A percentile compares a stretch with the other conserved stretches of the same genome.
These are phyloP conservation scores for sorghum (Sorghum bicolor) DNA, from an alignment of 176 grass and related monocot species.

Conservation along the genomic window DNA sequence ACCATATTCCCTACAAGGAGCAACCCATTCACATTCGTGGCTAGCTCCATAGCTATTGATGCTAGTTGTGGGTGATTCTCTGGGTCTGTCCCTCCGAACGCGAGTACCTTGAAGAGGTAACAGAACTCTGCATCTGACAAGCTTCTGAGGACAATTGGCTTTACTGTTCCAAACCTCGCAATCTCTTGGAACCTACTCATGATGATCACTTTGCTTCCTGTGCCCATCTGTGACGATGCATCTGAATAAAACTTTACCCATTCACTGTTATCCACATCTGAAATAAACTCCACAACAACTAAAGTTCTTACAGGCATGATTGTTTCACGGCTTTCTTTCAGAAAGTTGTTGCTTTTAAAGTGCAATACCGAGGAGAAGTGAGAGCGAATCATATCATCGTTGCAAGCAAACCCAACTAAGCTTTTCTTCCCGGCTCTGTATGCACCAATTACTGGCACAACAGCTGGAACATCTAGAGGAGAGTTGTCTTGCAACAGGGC, in stretches of 20 bases:
- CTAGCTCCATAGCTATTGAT: background rate
- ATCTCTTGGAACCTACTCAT: background rate
- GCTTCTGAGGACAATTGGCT: background rate
- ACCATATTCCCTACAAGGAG: background rate
- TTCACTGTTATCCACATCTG: background rate
- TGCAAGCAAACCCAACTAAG: background rate
- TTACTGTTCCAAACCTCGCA: background rate
- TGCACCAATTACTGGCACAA: background rate
- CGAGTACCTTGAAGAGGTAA: background rate
- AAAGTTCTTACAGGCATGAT: background rate
- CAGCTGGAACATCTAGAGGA: background rate
- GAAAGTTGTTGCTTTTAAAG: background rate
- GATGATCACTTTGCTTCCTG: conserved; percentile 6
- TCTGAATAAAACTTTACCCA: conserved; percentile 10
- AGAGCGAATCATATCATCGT: background rate
- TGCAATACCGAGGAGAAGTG: background rate
- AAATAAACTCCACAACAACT: background rate
- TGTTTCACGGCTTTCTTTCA: background rate
- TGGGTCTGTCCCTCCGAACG: background rate
- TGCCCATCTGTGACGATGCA: no score
- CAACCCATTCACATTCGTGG: background rate
- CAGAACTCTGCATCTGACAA: background rate
- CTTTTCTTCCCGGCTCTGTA: conserved; percentile 1
- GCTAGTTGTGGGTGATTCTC: background rate
- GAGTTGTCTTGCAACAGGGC: background rate